Conservation (phyloP, 768 basidiomycete genomes). For the Collybia sp. region DNA sequence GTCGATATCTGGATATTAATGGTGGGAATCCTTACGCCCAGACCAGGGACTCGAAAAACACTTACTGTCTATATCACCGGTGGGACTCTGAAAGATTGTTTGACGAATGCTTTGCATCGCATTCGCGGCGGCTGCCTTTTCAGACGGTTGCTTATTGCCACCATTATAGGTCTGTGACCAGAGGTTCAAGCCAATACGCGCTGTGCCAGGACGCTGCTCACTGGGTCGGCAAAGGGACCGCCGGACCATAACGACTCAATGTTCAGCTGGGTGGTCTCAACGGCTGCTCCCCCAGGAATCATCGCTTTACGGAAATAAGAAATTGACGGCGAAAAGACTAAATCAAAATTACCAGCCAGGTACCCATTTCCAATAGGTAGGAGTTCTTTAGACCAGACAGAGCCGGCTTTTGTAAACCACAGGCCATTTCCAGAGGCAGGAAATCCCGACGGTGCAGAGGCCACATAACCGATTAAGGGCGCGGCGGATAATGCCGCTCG, state of each 20-base stretch:
- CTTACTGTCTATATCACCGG: slow-evolving; percentile 56
- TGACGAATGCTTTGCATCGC: slow-evolving; percentile 51
- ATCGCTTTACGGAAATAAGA: slow-evolving; percentile 38
- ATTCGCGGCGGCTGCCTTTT: slow-evolving; percentile 36
- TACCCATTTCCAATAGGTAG: slow-evolving; percentile 76
- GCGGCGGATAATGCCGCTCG: no score
- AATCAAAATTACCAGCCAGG: slow-evolving; percentile 42
- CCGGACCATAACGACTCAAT: slow-evolving; percentile 78
- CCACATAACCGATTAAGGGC: no score
- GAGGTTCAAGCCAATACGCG: not conserved
- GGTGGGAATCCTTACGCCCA: no score
- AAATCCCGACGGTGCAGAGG: slow-evolving; percentile 40
- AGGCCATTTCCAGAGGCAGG: slow-evolving; percentile 71
- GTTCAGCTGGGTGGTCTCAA: slow-evolving; percentile 64
- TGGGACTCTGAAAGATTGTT: slow-evolving; percentile 52
- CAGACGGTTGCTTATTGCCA: slow-evolving; percentile 52
- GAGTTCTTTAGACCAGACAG: slow-evolving; percentile 52
- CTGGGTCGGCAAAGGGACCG: slow-evolving; percentile 64
- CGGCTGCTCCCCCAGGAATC: slow-evolving; percentile 54
- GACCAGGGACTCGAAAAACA: not conserved
- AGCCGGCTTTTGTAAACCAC: slow-evolving; percentile 57
- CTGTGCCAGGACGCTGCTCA: slow-evolving; percentile 20
- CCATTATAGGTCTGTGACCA: slow-evolving; percentile 59
- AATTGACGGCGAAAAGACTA: not conserved
- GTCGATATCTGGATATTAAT: slow-evolving; percentile 41